Base-by-base conservation (phyloP, 176 grass and related monocot genomes). In the Aegilops umbellulata region DNA sequence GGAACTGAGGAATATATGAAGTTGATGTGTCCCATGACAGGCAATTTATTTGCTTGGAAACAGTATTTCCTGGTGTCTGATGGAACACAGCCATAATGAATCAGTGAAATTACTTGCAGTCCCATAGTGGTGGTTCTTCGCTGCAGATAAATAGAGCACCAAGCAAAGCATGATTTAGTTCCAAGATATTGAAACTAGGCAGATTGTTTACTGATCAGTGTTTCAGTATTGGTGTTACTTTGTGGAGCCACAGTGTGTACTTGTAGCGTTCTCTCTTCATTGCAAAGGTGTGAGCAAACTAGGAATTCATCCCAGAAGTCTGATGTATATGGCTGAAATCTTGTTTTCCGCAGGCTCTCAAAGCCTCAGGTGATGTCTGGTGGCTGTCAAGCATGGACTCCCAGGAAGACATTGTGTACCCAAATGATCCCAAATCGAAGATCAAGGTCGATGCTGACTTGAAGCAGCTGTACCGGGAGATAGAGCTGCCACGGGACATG, bases 401-500 rank as follows among this genome's bases (percentile, higher is more conserved):
- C 30, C 88, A 94, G 80, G 84, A 84, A 83, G 92, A 87, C 80
- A 87, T 91, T 2, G 83, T 69, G 0, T 89, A 91, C 81, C 90
- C 87, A 2, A 94, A 97, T 34, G 88, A 94, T 30, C 88, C 88
- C 8, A 75, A 62, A 69, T 80, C 36, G 11, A 73, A 64, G 46
- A 80, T 92, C 44, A 88, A 69, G 73, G 27, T 90, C 0, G 90
- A 92, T 64, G 82, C 85, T 41, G 95, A 94, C 58, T 10, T 94
- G 66, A 94, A 94, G 84, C 39, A 84, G 25, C 68, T 86, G 2
- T 94, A 74, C 77, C 60, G 44, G 19, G 49, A 72, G 22, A 89
- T 85, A 6, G 79, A 94, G 69, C 83, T 97, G 24, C 92, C 88
- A 1, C 87, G 90, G 6, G 95, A 97, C 84, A 92, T 94, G 81